Base-by-base conservation (phyloP, 257 asterid species). In the Echium plantagineum region DNA sequence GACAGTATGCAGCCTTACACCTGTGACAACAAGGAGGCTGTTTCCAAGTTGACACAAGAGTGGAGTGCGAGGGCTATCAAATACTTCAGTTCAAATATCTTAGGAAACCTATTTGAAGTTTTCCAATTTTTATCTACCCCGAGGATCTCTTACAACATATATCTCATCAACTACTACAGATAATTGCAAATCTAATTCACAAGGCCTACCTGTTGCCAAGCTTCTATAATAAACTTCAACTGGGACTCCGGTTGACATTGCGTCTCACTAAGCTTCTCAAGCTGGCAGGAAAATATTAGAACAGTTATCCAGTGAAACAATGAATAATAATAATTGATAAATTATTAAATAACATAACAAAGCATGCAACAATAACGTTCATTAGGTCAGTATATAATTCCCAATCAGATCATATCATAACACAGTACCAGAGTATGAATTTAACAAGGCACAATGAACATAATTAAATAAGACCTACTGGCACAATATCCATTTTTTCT, bases 181-280 rank as follows among this genome's bases (percentile, higher is more conserved):
- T 53, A 22, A 7, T 15, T 3, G 5, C 20, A 9, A 53, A 53
- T 18, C 17, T 53, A 53, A 17, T n/a, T 53, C 13, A 53, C 26
- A 9, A 7, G 24, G 58, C 64, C 70, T 72, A 84, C 95, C 94
- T 93, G 99, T 74, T 79, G 91, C 96, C 96, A 93, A 26, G 97
- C 95, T 69, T 93, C 99, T 19, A 75, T 63, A 55, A 93, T 78
- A 80, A 93, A 93, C 77, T 81, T 86, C 83, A 93, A 31, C 58
- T 84, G 91, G 5, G 97, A 80, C 78, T 83, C 94, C 3, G 96
- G 96, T 67, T 74, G 89, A 57, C 71, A 69, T 75, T 93, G 99
- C 51, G 70, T 77, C 72, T 89, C 89, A 64, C 99, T 86, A 62
- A 93, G 95, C 81, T 74, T 89, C 80, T 71, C 94, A 70, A 89